Percentiles rank a stretch among this genome's conserved stretches.
phyloP scores from a whole-genome alignment of 140 eudicot species.

The Flaveria floridana region DNA sequence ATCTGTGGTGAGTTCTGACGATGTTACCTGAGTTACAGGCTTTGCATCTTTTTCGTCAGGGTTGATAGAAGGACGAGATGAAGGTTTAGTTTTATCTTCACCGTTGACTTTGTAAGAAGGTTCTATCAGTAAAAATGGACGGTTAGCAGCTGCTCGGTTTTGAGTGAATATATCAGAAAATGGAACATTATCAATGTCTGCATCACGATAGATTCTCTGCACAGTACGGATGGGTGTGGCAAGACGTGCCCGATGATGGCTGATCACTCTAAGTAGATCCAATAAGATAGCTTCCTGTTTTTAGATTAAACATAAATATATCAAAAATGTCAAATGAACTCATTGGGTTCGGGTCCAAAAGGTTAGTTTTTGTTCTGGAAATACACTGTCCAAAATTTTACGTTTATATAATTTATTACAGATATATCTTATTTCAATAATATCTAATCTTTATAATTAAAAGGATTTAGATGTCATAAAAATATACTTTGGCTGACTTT shows the following conservation, averaged over 20 bases:
- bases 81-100: constrained; percentile 47
- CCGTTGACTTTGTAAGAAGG: constrained; percentile 55
- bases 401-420: background rate
- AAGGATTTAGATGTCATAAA: background rate
- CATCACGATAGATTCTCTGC: constrained; percentile 54
- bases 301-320: background rate
- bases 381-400: background rate
- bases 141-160: constrained; percentile 47
- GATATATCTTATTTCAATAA: background rate
- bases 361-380: background rate
- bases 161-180: constrained; percentile 48
- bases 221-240: constrained; percentile 87
- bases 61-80: constrained; percentile 42
- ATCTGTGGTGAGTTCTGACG: constrained; percentile 21
- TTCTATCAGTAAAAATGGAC: constrained; percentile 54
- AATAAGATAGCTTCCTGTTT: constrained; percentile 68
- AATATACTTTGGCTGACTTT: background rate
- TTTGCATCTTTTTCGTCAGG: constrained; percentile 49
- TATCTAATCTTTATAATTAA: background rate
- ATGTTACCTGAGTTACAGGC: constrained; percentile 10
- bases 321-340: constrained; percentile 10
- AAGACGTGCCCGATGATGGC: constrained; percentile 80
- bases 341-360: background rate
- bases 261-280: constrained; percentile 79
- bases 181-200: constrained; percentile 54